Percentiles rank a stretch among this genome's conserved stretches.
phyloP scores from a whole-genome alignment of 2,329 filamentous ascomycete genomes.

The Ceratocystis alfenasii region DNA sequence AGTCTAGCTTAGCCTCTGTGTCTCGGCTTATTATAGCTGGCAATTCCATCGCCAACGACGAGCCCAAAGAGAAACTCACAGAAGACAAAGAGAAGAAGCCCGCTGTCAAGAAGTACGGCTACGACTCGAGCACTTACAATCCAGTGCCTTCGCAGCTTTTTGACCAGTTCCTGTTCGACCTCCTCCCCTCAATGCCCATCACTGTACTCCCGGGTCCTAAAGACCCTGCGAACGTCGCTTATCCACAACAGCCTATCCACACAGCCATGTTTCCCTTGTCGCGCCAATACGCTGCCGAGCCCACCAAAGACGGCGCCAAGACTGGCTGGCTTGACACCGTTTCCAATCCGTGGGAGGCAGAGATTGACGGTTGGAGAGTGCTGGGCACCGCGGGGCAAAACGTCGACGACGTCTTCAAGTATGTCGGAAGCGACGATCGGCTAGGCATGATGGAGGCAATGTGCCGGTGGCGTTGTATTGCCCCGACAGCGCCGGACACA shows the following conservation, averaged over 20 bases:
- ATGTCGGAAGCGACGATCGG: slow-evolving; percentile 65
- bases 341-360: slow-evolving; percentile 87
- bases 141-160: slow-evolving; percentile 70
- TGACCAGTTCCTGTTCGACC: slow-evolving; percentile 66
- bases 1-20: slow-evolving; percentile 53
- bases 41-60: slow-evolving; percentile 64
- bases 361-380: slow-evolving; percentile 79
- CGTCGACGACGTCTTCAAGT: slow-evolving; percentile 85
- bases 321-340: slow-evolving; percentile 71
- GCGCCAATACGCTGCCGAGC: slow-evolving; percentile 51
- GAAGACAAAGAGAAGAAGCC: slow-evolving; percentile 34
- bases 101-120: slow-evolving; percentile 74
- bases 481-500: slow-evolving; percentile 91
- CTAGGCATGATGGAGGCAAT: slow-evolving; percentile 89
- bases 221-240: slow-evolving; percentile 79
- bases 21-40: slow-evolving; percentile 82
- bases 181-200: slow-evolving; percentile 77
- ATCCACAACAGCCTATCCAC: slow-evolving; percentile 90
- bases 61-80: slow-evolving; percentile 30
- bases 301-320: slow-evolving; percentile 25
- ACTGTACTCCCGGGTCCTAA: slow-evolving; percentile 74
- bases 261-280: slow-evolving; percentile 76
- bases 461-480: slow-evolving; percentile 80
- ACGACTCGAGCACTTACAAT: slow-evolving; percentile 83
- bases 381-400: slow-evolving; percentile 86